Base-by-base conservation (phyloP, 169 alveolate species). In the Eimeria sp. region DNA sequence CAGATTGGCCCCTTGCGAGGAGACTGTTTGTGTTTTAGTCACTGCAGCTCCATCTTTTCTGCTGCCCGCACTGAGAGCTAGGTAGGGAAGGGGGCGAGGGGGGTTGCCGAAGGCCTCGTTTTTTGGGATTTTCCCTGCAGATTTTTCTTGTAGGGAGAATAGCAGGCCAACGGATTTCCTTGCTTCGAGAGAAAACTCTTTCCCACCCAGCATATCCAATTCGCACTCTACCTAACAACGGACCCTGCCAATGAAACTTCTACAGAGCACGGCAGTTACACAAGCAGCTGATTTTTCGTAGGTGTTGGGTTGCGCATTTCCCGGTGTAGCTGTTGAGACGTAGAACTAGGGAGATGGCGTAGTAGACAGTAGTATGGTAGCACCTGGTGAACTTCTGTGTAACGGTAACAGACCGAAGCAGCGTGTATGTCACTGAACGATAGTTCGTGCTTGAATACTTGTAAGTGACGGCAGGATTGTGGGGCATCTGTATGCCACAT, bases 41-140 rank as follows among this genome's bases (percentile, higher is more conserved):
- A 34, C 54, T 40, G 54, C 82, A 16, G 51, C 51, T 72, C 11
- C 82, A n/a, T n/a, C 40, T 54, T 40, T 10, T 40, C 54, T 72
- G 82, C 82, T 27, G 14, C 54, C 30, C 27, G 54, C 82, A 72
- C 54, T 72, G 54, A 49, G 16, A 30, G n/a, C 54, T 72, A 54
- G 82, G 82, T 10, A n/a, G 57, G 51, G 45, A 27, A 30, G 82
- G 40, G 82, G 82, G 45, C 30, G 43, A 9, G 54, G 82, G 54
- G 54, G 27, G 51, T 3, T 34, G 3, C 25, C 25, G 30, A 72
- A 72, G n/a, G 82, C 82, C 82, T 72, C 82, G 51, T 72, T 72
- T 70, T 72, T 72, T 72, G 82, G 54, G 40, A 40, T 72, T 72
- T 72, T 72, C 82, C 82, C 51, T 72, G 30, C 30, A 4, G 47